Evolutionary conservation across 1,284 basidiomycete species (phyloP), one percentile per base, ranked within the genome.

Genomic region (Schizopora paradoxa): DNA sequence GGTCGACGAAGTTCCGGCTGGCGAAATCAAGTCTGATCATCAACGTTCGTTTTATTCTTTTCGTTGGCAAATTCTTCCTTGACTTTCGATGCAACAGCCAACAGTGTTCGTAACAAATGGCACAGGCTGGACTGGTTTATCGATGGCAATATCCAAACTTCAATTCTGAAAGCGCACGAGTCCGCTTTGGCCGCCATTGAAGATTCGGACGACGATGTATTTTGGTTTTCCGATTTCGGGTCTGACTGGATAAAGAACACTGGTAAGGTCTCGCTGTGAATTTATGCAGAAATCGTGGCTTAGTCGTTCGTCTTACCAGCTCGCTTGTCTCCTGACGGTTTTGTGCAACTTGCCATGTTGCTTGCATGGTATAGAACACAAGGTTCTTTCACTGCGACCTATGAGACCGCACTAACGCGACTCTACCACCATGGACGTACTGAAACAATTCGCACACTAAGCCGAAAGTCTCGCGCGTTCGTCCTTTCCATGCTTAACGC

Each of bases 321-420:
- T 42, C 82, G 82, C 54, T 73, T 88, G 32, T 80, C 88, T 5
- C 85, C 95, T 0, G 94, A 99, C 61, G 90, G 89, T 0, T 98
- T 82, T 64, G 76, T 97, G 44, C 95, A 98, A 66, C 87, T 95
- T 79, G 91, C 83, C 1, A 73, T 97, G 19, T 95, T 98, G 64
- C 77, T 98, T 7, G 94, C 94, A 5, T 97, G 88, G 79, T 91
- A 86, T 66, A 78, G 77, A 56, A 80, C 82, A 29, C 86, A 85
- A 49, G 82, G 82, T 10, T 68, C 73, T 53, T 86, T 91, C 57
- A 88, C 88, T 1, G 90, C 94, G 2, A 95, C 91, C 4, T 98
- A 99, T 64, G 94, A 99, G 69, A 97, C 94, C 0, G 91, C 87
- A 0, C 77, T 93, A 22, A 98, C 95, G 1, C 77, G 93, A n/a